Percentiles rank a stretch among this genome's conserved stretches.
Evolutionary conservation across 176 grass and related monocot genomes (phyloP).

Genomic region (Oryza nivara): DNA sequence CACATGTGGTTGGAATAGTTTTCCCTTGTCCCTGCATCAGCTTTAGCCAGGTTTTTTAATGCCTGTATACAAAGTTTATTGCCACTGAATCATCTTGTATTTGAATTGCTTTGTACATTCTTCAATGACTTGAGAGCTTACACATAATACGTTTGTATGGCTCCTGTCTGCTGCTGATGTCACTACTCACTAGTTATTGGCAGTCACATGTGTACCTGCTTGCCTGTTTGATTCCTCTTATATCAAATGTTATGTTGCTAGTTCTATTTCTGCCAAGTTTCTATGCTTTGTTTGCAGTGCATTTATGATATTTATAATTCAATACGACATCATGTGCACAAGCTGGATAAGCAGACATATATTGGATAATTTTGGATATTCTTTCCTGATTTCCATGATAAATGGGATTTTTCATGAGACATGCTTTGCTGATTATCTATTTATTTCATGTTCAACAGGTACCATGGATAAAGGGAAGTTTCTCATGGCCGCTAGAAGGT

Average conservation of each 20-base stretch:
- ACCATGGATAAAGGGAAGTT: constrained; percentile 62
- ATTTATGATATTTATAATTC: neutral
- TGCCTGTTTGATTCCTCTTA: neutral
- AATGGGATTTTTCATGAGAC: neutral
- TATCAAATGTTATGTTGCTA: neutral
- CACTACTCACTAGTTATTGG: neutral
- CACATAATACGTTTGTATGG: neutral
- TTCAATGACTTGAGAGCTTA: neutral
- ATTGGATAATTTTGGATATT: neutral
- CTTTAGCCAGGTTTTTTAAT: neutral
- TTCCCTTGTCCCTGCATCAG: neutral
- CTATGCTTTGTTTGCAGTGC: neutral
- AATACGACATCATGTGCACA: neutral
- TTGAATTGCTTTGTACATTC: neutral
- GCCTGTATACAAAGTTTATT: neutral
- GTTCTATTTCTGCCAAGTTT: neutral
- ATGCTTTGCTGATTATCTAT: neutral
- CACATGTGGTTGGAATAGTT: neutral
- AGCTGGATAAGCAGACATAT: neutral
- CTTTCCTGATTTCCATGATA: neutral
- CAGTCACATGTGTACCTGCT: neutral
- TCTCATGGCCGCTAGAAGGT: constrained; percentile 61
- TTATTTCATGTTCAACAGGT: neutral
- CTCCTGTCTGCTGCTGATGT: neutral
- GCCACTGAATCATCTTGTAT: neutral